Base-by-base conservation (phyloP, 2,329 filamentous ascomycete species). In the Blastomyces silverae region DNA sequence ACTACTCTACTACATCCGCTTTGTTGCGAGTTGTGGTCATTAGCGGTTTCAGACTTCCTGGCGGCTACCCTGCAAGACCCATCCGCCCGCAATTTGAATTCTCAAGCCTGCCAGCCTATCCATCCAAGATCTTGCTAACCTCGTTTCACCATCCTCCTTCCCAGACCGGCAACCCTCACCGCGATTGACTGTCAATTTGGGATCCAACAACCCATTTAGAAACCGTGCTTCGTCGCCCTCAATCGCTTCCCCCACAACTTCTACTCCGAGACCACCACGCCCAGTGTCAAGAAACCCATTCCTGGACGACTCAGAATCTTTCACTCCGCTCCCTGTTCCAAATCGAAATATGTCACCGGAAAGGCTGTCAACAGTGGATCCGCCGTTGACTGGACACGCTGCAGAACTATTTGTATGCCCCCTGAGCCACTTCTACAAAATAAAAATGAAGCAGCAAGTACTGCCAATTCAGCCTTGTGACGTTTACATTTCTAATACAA, bases 201-300 rank as follows among this genome's bases (percentile, higher is more conserved):
- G 71, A 42, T 82, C 80, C 50, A 82, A 82, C 67, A 82, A 82
- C 65, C 80, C 80, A 15, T 82, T 82, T 66, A 75, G 80, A 69
- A 82, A 81, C 67, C 79, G 78, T 64, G 74, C 79, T 22, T 67
- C 78, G 53, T 80, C 79, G 44, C 77, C 77, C 20, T 68, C 76
- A 4, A 70, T 69, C 59, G 69, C 70, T 57, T 72, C 74, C 63
- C 71, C 71, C 62, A 70, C 70, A 58, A 73, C 64, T 25, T 67
- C 60, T 68, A 56, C 28, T 61, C 17, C 71, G 6, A 50, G 66
- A 52, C 63, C 55, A 50, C 65, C 59, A n/a, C 80, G 82, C 68
- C 83, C 82, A 57, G 76, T 79, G 64, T 86, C 85, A 62, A 84
- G 82, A 57, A 88, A 88, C 70, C 86, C 86, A 34, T 88, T 88